Evolutionary conservation across 2,329 filamentous ascomycete species (phyloP).

Genomic region (Alternaria ventricosa): DNA sequence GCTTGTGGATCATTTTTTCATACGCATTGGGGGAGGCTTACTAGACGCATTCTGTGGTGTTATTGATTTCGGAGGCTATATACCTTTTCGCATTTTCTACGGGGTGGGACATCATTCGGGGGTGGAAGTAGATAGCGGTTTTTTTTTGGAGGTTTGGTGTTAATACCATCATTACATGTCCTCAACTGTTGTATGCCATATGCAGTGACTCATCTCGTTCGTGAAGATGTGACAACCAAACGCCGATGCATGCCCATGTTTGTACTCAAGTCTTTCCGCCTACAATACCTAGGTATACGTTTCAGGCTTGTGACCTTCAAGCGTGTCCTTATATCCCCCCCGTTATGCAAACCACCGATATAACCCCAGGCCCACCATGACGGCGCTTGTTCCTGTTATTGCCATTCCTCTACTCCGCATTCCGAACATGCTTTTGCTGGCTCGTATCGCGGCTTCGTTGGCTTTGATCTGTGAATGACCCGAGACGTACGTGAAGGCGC

Average conservation of each 20-base stretch:
- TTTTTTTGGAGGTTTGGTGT: not conserved
- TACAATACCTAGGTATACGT: not conserved
- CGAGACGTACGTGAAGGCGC: conserved; percentile 55
- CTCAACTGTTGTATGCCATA: not conserved
- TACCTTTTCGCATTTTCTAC: conserved; percentile 14
- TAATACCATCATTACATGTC: not conserved
- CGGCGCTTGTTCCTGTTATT: conserved; percentile 49
- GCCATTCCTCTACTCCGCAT: conserved; percentile 50
- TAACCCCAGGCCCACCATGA: conserved; percentile 53
- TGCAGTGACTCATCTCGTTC: not conserved
- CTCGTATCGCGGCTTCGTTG: conserved; percentile 50
- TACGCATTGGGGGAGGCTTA: conserved; percentile 31
- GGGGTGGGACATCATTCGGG: conserved; percentile 22
- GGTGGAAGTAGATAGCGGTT: not conserved
- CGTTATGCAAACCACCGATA: conserved; percentile 51
- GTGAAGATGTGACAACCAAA: not conserved
- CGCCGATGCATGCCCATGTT: not conserved
- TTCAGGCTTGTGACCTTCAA: not conserved
- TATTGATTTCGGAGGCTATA: conserved; percentile 20
- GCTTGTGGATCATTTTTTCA: conserved; percentile 17
- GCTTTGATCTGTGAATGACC: conserved; percentile 54
- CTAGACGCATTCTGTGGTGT: conserved; percentile 36
- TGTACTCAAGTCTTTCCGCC: not conserved
- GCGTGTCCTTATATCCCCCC: not conserved
- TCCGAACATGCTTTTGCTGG: conserved; percentile 51